These are phyloP conservation scores for Podila horticola DNA, from an alignment of 192 early-diverging fungal species.

Conservation along the genomic window DNA sequence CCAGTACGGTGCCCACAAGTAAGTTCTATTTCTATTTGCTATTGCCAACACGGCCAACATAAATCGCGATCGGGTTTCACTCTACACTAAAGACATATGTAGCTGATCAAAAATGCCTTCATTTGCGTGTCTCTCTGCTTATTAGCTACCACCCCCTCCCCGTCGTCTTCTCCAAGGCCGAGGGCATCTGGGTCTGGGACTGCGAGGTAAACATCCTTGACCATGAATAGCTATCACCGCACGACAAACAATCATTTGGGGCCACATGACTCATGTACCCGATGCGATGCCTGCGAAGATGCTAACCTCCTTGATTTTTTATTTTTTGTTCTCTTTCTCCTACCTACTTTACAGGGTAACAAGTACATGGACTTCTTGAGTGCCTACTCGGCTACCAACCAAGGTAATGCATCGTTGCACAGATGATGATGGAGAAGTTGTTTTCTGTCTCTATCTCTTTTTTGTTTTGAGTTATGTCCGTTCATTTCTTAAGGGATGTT, in stretches of 20 bases:
- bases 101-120: neutral
- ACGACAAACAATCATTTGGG: constrained; percentile 22
- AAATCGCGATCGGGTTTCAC: neutral
- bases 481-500: no score
- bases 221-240: neutral
- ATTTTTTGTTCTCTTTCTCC: neutral
- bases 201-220: constrained; percentile 66
- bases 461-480: neutral
- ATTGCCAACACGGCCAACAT: neutral
- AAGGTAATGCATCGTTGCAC: constrained; percentile 54
- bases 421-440: no score
- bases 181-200: constrained; percentile 95
- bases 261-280: constrained; percentile 76
- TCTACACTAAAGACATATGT: neutral
- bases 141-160: constrained; percentile 95
- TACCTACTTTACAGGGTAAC: constrained; percentile 60
- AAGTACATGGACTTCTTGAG: constrained; percentile 91
- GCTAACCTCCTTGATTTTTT: neutral
- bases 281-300: neutral
- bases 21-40: constrained; percentile 37
- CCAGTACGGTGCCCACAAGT: constrained; percentile 95
- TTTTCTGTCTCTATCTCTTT: neutral
- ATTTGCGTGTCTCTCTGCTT: neutral
- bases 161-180: constrained; percentile 86
- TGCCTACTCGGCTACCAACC: constrained; percentile 89